Base-by-base conservation (phyloP, 1,284 basidiomycete genomes). In the Malassezia equina region DNA sequence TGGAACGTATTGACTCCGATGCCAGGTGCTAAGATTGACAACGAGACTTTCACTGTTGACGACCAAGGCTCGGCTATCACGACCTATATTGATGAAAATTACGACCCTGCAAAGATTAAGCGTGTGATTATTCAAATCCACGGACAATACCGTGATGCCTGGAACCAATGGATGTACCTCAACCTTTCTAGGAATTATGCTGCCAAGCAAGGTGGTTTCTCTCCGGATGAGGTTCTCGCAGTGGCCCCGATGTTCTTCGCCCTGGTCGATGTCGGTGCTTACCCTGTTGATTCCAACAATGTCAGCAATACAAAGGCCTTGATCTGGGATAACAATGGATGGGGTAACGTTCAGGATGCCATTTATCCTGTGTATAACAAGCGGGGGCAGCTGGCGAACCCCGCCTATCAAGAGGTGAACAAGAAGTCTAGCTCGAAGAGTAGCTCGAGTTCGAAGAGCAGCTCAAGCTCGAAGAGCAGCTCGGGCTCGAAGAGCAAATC, bases 121-220 rank as follows among this genome's bases (percentile, higher is more conserved):
- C 57, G 68, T 1, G 66, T 55, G 3, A 62, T 71, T 19, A 64
- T 71, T 21, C 62, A 67, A 50, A 56, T 69, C n/a, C 68, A 69
- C 32, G 68, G 68, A 17, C 56, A 67, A 45, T 65, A 64, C 36
- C 47, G 68, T 7, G 69, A 69, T 49, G 55, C 65, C 1, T 71
- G 68, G 66, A 70, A 72, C 47, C 61, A 68, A 58, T 70, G 61
- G 61, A 47, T 62, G 12, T 71, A 65, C 52, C 42, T 64, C n/a
- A 63, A 66, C 47, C 23, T 66, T 6, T 60, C 70, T 3, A 64
- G 60, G 0, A 54, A 49, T 2, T 51, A 57, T 7, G 53, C 53
- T 32, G 25, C 25, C 8, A 32, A 43, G 11, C 2, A 24, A 23
- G 62, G 63, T 1, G 60, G 43, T n/a, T 63, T 70, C 23, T 47